Evolutionary conservation across 78 protist species (phyloP).

Genomic region (Tieghemostelium lacteum): DNA sequence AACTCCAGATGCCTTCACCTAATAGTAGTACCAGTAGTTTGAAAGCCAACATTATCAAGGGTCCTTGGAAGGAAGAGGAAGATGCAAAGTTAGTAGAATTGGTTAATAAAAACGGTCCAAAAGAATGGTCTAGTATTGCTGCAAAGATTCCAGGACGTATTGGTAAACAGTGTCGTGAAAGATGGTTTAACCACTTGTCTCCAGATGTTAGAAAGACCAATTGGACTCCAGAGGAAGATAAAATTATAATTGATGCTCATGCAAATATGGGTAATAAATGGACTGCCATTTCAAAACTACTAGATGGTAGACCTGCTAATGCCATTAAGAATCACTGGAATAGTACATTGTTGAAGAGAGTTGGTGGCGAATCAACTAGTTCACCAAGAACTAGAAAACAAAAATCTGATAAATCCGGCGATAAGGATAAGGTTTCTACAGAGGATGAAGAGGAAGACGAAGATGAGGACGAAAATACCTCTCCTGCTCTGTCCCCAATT

Average conservation of each 20-base stretch:
- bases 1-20: neutral
- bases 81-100: conserved; percentile 67
- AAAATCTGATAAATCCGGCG: conserved; percentile 17
- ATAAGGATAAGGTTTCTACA: too few relatives aligned
- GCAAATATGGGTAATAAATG: conserved; percentile 88
- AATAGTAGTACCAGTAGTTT: neutral
- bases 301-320: conserved; percentile 95
- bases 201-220: conserved; percentile 83
- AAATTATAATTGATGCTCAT: conserved; percentile 83
- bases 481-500: conserved; percentile 70
- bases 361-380: conserved; percentile 29
- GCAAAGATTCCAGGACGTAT: conserved; percentile 77
- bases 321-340: conserved; percentile 96
- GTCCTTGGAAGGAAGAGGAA: conserved; percentile 80
- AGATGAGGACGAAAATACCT: conserved; percentile 25
- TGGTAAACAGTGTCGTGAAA: conserved; percentile 85
- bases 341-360: conserved; percentile 83
- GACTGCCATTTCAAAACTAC: conserved; percentile 88
- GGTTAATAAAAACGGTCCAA: conserved; percentile 68
- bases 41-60: conserved; percentile 52
- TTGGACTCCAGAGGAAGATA: conserved; percentile 93
- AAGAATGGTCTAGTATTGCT: conserved; percentile 82
- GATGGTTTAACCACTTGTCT: conserved; percentile 92
- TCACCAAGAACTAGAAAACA: neutral
- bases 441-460: conserved; percentile 70